phyloP scores from a whole-genome alignment of 2,329 filamentous ascomycete species.

The Curvularia verruculosa region DNA sequence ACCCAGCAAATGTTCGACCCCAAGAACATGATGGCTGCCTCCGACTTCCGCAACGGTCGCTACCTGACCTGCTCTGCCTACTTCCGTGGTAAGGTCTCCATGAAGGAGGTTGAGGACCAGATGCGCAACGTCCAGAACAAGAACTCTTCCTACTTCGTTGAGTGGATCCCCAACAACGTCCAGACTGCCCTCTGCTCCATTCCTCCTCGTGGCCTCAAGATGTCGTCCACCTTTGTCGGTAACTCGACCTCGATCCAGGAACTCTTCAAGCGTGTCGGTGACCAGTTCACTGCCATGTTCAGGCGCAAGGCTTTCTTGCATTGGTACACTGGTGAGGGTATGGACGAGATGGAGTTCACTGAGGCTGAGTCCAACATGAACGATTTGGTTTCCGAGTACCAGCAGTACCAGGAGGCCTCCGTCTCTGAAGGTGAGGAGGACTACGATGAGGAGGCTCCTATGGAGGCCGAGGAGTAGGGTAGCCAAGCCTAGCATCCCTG shows the following conservation, averaged over 20 bases:
- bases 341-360: conserved; percentile 99
- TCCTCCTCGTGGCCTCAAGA: conserved; percentile 95
- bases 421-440: conserved; percentile 98
- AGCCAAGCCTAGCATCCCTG: conserved; percentile 24
- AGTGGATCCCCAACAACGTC: conserved; percentile 99
- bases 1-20: conserved; percentile 99
- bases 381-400: conserved; percentile 98
- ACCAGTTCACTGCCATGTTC: conserved; percentile 99
- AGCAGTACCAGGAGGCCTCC: conserved; percentile 99
- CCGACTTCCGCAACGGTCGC: conserved; percentile 99
- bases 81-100: conserved; percentile 99
- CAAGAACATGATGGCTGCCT: conserved; percentile 99
- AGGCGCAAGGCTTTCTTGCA: conserved; percentile 99
- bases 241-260: conserved; percentile 99
- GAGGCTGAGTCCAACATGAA: conserved; percentile 99
- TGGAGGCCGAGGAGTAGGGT: conserved; percentile 69
- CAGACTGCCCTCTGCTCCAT: conserved; percentile 99
- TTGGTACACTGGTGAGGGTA: conserved; percentile 99
- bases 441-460: conserved; percentile 82
- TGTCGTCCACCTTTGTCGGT: conserved; percentile 98
- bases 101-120: conserved; percentile 99
- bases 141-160: conserved; percentile 99
- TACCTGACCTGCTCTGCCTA: conserved; percentile 99
- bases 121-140: conserved; percentile 99
- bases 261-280: conserved; percentile 99